Base-by-base conservation (phyloP, 148 eudicot species). In the Vaccinium corymbosum region DNA sequence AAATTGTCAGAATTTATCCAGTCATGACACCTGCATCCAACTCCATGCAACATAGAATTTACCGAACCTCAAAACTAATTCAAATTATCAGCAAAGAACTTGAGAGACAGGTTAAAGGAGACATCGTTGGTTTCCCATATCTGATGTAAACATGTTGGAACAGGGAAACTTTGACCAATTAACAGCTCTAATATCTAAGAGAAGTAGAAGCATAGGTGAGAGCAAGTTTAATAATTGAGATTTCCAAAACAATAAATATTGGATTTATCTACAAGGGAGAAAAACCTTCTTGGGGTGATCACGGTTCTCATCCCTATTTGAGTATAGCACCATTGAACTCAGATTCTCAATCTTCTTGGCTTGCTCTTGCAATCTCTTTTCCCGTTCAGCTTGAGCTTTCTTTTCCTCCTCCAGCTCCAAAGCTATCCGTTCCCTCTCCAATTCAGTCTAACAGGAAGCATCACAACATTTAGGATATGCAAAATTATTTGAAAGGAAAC, bases 321-420 rank as follows among this genome's bases (percentile, higher is more conserved):
- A 91, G 82, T 89, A 90, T 55, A 97, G 86, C 70, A 95, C 98
- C 91, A 97, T 97, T 57, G 99, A 92, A 85, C 98, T 94, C 91
- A 97, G 89, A 82, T 97, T 97, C 89, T 92, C 87, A 79, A 97
- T 97, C 90, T 93, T 95, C 89, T 93, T 93, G 15, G 89, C 99
- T 88, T 96, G 99, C 80, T 93, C 94, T 85, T 92, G 92, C 75
- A 97, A 83, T 91, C 91, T 89, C 85, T 86, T 93, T 81, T 95
- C 99, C 83, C 94, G 86, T 88, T 94, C 98, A 82, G 94, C 94
- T 82, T 97, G 95, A 86, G 94, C 94, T 91, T 90, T 94, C 90
- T 94, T 97, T 89, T 95, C 98, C 90, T 95, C 98, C 90, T 97
- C 99, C 87, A 97, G 88, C 93, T 95, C 99, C 87, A 97, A 82